Percentiles rank a stretch among this genome's conserved stretches.
Evolutionary conservation across 2,329 filamentous ascomycete genomes (phyloP).

Genomic region (Eutypa lata): DNA sequence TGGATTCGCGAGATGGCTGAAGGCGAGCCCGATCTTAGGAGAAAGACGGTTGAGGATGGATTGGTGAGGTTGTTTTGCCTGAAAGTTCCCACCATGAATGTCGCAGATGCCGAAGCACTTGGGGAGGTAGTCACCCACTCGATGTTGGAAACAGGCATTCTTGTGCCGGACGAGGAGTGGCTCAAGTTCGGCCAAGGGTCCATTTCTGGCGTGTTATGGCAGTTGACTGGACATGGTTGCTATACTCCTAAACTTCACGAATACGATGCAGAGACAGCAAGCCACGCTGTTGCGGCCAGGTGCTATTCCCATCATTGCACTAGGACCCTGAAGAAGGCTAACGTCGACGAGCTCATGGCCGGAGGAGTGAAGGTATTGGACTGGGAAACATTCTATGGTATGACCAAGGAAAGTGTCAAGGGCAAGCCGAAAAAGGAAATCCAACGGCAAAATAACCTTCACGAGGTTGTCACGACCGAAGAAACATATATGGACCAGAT

Average conservation of each 20-base stretch:
- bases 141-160: slow-evolving; percentile 75
- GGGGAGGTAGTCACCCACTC: slow-evolving; percentile 72
- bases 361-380: slow-evolving; percentile 71
- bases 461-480: slow-evolving; percentile 93
- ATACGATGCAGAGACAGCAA: slow-evolving; percentile 35
- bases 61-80: slow-evolving; percentile 85
- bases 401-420: slow-evolving; percentile 74
- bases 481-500: slow-evolving; percentile 88
- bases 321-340: slow-evolving; percentile 90
- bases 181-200: slow-evolving; percentile 81
- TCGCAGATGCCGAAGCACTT: slow-evolving; percentile 88
- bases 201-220: slow-evolving; percentile 88
- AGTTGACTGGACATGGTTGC: slow-evolving; percentile 86
- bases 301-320: slow-evolving; percentile 96
- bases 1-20: slow-evolving; percentile 91
- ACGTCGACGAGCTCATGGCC: slow-evolving; percentile 70
- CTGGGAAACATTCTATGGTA: slow-evolving; percentile 85
- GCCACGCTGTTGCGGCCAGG: slow-evolving; percentile 60
- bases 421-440: slow-evolving; percentile 79
- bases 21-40: slow-evolving; percentile 82
- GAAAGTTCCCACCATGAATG: slow-evolving; percentile 98
- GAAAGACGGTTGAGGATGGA: slow-evolving; percentile 81
- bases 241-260: slow-evolving; percentile 84
- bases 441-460: slow-evolving; percentile 87
- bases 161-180: slow-evolving; percentile 94